These are phyloP conservation scores for Colletotrichum sp. DNA, from an alignment of 2,329 filamentous ascomycete genomes.

Conservation along the genomic window DNA sequence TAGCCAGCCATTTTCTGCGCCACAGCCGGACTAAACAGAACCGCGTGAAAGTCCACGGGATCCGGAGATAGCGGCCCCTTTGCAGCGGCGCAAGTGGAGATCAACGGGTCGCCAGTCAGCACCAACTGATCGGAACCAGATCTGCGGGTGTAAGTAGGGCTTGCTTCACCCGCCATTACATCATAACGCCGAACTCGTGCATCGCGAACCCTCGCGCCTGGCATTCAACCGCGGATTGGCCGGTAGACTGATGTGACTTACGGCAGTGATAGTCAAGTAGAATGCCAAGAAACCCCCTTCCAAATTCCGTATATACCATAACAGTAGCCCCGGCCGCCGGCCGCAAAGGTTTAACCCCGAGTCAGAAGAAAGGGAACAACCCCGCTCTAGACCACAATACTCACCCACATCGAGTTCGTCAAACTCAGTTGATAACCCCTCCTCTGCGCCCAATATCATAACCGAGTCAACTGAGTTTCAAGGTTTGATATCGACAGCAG, in stretches of 20 bases:
- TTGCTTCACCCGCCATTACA: neutral
- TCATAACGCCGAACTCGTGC: neutral
- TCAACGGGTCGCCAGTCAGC: neutral
- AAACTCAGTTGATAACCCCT: neutral
- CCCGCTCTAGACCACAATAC: neutral
- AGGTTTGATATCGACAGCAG: neutral
- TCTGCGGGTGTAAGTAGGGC: neutral
- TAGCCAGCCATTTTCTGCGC: neutral
- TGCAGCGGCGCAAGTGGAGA: neutral
- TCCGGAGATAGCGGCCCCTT: neutral
- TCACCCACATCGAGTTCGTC: neutral
- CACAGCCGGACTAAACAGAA: neutral
- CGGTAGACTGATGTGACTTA: neutral
- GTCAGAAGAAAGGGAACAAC: constrained; percentile 1
- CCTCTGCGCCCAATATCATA: neutral
- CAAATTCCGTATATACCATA: neutral
- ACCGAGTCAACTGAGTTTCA: constrained; percentile 19
- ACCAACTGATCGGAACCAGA: neutral
- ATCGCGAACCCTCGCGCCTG: neutral
- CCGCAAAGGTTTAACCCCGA: neutral
- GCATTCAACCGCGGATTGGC: neutral
- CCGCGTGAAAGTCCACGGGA: neutral
- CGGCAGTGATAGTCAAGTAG: neutral
- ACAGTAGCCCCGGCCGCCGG: neutral
- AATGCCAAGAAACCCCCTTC: neutral